Percentiles rank a stretch among this genome's conserved stretches.
Evolutionary conservation across 2,329 filamentous ascomycete species (phyloP).

Genomic region (Paecilomyces formosus): DNA sequence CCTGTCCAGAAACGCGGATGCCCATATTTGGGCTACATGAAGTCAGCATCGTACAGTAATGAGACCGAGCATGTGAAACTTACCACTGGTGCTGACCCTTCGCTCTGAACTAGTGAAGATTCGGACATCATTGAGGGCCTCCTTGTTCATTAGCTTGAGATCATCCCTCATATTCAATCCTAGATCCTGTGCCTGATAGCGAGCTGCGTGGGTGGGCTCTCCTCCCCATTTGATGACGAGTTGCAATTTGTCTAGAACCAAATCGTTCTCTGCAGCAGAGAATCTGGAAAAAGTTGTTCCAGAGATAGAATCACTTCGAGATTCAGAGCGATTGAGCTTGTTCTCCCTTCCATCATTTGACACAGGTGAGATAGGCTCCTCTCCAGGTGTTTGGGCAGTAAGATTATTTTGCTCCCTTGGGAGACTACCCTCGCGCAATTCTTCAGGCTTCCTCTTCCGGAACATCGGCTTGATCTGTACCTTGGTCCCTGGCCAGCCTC

Average conservation of each 20-base stretch:
- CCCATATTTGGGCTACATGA: constrained; percentile 75
- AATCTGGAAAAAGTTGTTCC: constrained; percentile 90
- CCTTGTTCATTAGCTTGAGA: constrained; percentile 82
- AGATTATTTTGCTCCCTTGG: constrained; percentile 9
- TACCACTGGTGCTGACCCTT: constrained; percentile 77
- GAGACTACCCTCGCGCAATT: constrained; percentile 29
- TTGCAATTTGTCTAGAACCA: constrained; percentile 91
- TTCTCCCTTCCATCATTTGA: constrained; percentile 17
- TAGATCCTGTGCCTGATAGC: constrained; percentile 92
- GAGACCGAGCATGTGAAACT: constrained; percentile 13
- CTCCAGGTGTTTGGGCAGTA: constrained; percentile 7
- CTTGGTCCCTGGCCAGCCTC: constrained; percentile 89
- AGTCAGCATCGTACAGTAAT: constrained; percentile 6
- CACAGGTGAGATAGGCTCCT: constrained; percentile 15
- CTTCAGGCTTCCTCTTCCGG: constrained; percentile 70
- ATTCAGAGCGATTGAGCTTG: constrained; percentile 42
- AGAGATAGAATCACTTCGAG: constrained; percentile 75
- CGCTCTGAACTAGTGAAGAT: constrained; percentile 95
- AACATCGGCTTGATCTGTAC: constrained; percentile 99
- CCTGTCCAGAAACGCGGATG: constrained; percentile 77
- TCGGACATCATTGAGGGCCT: constrained; percentile 84
- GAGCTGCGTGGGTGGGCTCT: constrained; percentile 92
- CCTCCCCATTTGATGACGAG: constrained; percentile 99
- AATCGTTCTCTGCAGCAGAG: constrained; percentile 83
- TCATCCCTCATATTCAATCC: constrained; percentile 96